phyloP scores from a whole-genome alignment of 345 rosid species.

The Sisymbrium altissimum region DNA sequence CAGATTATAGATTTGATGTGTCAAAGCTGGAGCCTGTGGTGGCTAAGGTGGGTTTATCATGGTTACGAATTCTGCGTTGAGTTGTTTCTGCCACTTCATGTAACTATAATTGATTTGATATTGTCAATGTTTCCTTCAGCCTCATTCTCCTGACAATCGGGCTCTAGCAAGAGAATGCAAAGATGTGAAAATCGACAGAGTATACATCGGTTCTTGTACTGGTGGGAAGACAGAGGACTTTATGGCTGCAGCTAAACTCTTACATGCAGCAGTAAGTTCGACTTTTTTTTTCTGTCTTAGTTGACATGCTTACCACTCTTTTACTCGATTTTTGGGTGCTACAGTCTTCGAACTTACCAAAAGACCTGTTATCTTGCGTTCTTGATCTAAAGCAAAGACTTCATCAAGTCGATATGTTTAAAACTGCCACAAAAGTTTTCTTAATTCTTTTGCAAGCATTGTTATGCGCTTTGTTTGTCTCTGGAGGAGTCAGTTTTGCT shows the following conservation, averaged over 20 bases:
- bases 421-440: background rate
- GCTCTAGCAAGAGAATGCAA: slow-evolving; percentile 98
- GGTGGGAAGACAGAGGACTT: slow-evolving; percentile 97
- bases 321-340: background rate
- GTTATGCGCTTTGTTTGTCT: background rate
- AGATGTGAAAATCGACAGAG: slow-evolving; percentile 97
- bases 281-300: background rate
- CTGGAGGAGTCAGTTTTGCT: background rate
- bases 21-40: slow-evolving; percentile 94
- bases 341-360: background rate
- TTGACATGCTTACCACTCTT: background rate
- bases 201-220: slow-evolving; percentile 98
- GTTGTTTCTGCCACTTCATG: background rate
- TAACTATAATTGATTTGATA: background rate
- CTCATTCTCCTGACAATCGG: slow-evolving; percentile 97
- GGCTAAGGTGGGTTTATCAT: slow-evolving; percentile 65
- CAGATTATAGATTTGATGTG: slow-evolving; percentile 79
- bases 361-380: background rate
- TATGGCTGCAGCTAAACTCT: slow-evolving; percentile 89
- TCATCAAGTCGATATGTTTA: background rate
- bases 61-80: background rate
- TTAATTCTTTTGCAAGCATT: background rate
- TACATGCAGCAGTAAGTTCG: slow-evolving; percentile 70
- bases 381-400: background rate
- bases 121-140: slow-evolving; percentile 45